Percentiles rank a stretch among this genome's conserved stretches.
phyloP scores from a whole-genome alignment of 2,329 filamentous ascomycete species.

The Incumbomyces delicatus region DNA sequence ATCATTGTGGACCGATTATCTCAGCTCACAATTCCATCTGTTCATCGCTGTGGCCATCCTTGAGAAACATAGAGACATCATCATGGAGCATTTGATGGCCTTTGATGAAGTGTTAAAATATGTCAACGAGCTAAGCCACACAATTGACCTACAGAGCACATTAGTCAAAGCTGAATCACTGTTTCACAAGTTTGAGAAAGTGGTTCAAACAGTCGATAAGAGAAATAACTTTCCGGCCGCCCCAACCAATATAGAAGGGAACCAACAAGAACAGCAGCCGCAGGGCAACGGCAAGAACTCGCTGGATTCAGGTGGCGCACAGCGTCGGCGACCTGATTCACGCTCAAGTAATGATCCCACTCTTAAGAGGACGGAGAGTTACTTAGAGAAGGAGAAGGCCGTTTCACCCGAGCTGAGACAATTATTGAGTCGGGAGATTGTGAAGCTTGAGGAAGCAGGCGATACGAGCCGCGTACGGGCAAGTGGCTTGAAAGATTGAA shows the following conservation, averaged over 20 bases:
- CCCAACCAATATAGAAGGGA: constrained; percentile 26
- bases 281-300: constrained; percentile 8
- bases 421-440: constrained; percentile 52
- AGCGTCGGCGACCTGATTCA: not conserved
- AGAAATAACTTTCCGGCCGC: constrained; percentile 67
- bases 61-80: constrained; percentile 91
- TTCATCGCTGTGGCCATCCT: constrained; percentile 90
- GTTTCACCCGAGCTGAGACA: constrained; percentile 55
- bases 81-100: constrained; percentile 85
- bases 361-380: constrained; percentile 7
- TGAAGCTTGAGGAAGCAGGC: constrained; percentile 31
- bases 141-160: constrained; percentile 80
- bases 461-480: constrained; percentile 11
- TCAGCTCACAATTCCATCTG: constrained; percentile 82
- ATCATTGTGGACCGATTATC: constrained; percentile 82
- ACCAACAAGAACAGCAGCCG: constrained; percentile 11
- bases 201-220: constrained; percentile 85
- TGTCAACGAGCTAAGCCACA: constrained; percentile 86
- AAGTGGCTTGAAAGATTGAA: constrained; percentile 18
- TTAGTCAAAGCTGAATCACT: constrained; percentile 80
- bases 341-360: constrained; percentile 3
- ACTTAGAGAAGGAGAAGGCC: constrained; percentile 37
- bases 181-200: constrained; percentile 77
- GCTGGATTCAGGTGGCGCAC: not conserved
- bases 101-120: constrained; percentile 99